phyloP scores from a whole-genome alignment of 2,329 filamentous ascomycete genomes.

The Fusarium acutatum region DNA sequence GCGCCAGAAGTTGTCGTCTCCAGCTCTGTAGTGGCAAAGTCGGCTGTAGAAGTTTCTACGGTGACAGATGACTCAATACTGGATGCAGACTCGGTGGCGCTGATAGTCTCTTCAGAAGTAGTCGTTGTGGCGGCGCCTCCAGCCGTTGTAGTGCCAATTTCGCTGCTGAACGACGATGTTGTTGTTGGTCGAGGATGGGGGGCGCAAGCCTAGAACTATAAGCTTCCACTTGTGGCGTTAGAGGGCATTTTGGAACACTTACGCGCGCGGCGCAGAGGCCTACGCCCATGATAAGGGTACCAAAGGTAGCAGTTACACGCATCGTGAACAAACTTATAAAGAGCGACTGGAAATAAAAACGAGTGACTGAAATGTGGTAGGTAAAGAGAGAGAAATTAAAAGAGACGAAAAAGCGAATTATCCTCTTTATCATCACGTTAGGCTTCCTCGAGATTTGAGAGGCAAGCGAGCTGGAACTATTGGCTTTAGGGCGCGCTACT shows the following conservation, averaged over 20 bases:
- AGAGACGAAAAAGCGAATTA: background rate
- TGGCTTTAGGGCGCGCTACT: background rate
- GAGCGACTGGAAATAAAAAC: background rate
- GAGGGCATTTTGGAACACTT: background rate
- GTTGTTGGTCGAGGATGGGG: background rate
- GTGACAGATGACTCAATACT: background rate
- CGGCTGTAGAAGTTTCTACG: background rate
- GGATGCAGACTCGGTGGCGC: background rate
- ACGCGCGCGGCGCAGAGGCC: slow-evolving; percentile 1
- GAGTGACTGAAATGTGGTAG: background rate
- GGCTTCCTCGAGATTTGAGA: background rate
- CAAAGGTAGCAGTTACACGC: background rate
- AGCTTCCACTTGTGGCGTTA: background rate
- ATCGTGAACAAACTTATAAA: background rate
- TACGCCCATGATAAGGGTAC: background rate
- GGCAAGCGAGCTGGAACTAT: background rate
- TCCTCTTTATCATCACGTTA: background rate
- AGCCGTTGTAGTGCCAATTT: background rate
- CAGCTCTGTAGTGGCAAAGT: background rate
- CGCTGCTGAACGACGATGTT: background rate
- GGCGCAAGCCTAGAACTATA: background rate
- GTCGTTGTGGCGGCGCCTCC: background rate
- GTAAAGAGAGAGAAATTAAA: background rate
- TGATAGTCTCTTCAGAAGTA: background rate
- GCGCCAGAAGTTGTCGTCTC: background rate